Conservation (phyloP, 305 asterid species). For the Solanum hybrid region DNA sequence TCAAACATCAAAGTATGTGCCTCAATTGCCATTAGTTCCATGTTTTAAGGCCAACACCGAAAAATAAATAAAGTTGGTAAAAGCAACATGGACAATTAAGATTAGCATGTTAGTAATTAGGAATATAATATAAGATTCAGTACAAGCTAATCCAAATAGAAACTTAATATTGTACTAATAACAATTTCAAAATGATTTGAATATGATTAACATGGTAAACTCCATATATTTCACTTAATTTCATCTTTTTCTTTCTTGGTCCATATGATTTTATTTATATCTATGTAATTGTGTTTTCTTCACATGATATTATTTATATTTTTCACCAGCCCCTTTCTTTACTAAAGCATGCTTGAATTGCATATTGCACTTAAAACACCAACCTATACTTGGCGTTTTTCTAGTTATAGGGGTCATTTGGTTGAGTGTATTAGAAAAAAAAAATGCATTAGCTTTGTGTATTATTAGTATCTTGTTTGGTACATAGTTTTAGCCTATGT, state of each 20-base stretch:
- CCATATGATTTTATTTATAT: background rate
- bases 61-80: background rate
- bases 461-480: background rate
- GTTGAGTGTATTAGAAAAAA: background rate
- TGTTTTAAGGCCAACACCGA: background rate
- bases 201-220: background rate
- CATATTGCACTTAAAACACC: background rate
- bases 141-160: background rate
- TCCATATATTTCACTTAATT: background rate
- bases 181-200: background rate
- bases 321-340: background rate
- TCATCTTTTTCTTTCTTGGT: background rate
- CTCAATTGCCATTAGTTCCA: background rate
- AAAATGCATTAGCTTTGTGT: background rate
- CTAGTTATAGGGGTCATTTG: background rate
- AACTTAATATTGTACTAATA: background rate
- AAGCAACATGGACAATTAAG: background rate
- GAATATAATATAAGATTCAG: background rate
- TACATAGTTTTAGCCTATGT: background rate
- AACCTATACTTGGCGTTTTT: background rate
- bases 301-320: background rate
- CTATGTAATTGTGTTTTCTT: background rate
- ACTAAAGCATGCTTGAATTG: background rate
- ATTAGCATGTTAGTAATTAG: background rate
- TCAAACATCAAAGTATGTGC: background rate